Evolutionary conservation across 306 rosid genomes (phyloP), one percentile per base, ranked within the genome.

Genomic region (Cucumis hystrix): DNA sequence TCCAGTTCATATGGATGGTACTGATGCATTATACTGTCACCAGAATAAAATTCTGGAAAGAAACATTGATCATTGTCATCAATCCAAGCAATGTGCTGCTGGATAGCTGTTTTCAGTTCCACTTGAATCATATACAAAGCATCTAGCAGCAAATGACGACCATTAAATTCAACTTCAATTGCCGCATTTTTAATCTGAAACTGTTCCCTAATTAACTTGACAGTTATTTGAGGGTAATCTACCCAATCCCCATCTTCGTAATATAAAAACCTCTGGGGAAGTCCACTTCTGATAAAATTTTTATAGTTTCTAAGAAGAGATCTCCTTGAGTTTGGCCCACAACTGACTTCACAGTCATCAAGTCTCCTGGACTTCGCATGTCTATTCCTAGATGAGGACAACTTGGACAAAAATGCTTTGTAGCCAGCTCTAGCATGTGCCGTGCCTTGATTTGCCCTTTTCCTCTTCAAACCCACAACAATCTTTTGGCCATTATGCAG

Each of bases 31-130:
- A n/a, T 56, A 18, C 33, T 17, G 21, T 59, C 77, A 69, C 37
- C 77, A 6, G 74, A 49, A 51, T 59, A 56, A 39, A 76, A 16
- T 79, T 76, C 80, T 13, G 83, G 83, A 61, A 83, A 79, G 80
- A 83, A 83, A 54, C 83, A 79, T 10, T 35, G 30, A 57, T 81
- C 83, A 25, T 64, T 75, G 58, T 83, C 86, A 70, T 83, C 83
- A 60, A 79, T 76, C 85, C 85, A 83, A 52, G 83, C 85, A 75
- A 83, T 61, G 49, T 56, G 62, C 51, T 79, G 62, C 43, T 49
- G 59, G n/a, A 54, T 30, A 30, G 76, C 83, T 6, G 79, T 83
- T 70, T 76, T 33, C 33, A 79, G 20, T 21, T 83, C 86, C 71
- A 76, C 28, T 51, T 63, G 80, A 23, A 83, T 52, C 86, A 79